These are phyloP conservation scores for Cornus kousa DNA, from an alignment of 148 eudicot species.

Conservation along the genomic window DNA sequence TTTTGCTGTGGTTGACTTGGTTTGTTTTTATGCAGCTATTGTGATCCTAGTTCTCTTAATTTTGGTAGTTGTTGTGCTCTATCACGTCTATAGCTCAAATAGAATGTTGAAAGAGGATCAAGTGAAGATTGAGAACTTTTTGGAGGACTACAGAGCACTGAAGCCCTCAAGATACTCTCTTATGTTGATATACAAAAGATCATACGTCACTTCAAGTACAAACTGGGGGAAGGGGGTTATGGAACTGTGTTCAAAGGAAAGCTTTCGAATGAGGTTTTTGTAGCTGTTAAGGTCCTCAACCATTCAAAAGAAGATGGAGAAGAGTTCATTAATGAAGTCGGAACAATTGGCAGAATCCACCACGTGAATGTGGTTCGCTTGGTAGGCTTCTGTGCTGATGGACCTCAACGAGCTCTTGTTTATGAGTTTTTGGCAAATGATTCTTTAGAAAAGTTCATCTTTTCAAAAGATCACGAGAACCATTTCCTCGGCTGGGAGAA, in stretches of 20 bases:
- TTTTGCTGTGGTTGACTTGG: neutral
- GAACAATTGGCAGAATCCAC: slow-evolving; percentile 8
- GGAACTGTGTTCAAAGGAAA: neutral
- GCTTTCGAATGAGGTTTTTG: neutral
- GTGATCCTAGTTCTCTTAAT: neutral
- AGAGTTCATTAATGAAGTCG: slow-evolving; percentile 10
- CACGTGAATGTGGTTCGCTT: slow-evolving; percentile 10
- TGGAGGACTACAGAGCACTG: slow-evolving; percentile 6
- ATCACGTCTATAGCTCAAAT: neutral
- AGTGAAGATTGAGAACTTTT: no score
- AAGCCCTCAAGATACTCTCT: slow-evolving; percentile 4
- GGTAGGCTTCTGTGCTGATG: slow-evolving; percentile 10
- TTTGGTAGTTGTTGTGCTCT: no score
- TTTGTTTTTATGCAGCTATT: neutral
- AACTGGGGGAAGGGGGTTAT: slow-evolving; percentile 7
- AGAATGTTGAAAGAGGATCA: neutral
- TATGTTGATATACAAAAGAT: neutral
- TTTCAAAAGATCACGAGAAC: neutral
- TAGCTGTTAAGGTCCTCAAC: slow-evolving; percentile 11
- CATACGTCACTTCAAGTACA: slow-evolving; percentile 1
- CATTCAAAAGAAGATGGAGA: neutral
- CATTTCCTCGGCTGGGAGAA: slow-evolving; percentile 3
- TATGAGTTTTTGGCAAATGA: neutral
- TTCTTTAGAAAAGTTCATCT: slow-evolving; percentile 1
- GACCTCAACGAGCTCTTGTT: neutral